phyloP scores from a whole-genome alignment of 768 basidiomycete species.

The Dentipellis fragilis region DNA sequence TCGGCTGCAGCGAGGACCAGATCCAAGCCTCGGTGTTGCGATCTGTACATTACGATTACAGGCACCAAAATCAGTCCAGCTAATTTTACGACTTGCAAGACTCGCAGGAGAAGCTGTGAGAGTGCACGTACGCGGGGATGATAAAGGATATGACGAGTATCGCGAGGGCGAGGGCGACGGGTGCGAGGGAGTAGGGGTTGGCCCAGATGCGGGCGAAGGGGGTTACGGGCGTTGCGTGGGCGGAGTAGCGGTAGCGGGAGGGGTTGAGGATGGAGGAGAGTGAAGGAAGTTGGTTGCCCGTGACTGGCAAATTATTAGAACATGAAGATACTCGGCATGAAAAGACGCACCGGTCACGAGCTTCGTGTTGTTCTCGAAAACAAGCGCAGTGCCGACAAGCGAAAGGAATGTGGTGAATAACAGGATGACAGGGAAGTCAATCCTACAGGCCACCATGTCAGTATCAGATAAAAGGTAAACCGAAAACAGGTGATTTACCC shows the following conservation, averaged over 20 bases:
- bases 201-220: slow-evolving; percentile 25
- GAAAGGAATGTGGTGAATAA: slow-evolving; percentile 46
- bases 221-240: slow-evolving; percentile 11
- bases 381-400: slow-evolving; percentile 42
- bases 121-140: slow-evolving; percentile 43
- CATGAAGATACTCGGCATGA: not conserved
- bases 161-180: slow-evolving; percentile 44
- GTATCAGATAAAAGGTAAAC: slow-evolving; percentile 4
- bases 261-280: slow-evolving; percentile 38
- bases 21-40: slow-evolving; percentile 67
- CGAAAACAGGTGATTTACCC: slow-evolving; percentile 31
- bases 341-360: slow-evolving; percentile 49
- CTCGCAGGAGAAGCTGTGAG: not conserved
- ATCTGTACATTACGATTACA: too few relatives aligned
- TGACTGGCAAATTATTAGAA: slow-evolving; percentile 27
- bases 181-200: slow-evolving; percentile 69
- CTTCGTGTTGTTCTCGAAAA: slow-evolving; percentile 55
- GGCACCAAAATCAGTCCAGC: not conserved
- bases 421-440: slow-evolving; percentile 58
- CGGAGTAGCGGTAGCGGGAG: slow-evolving; percentile 26
- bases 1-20: slow-evolving; percentile 74
- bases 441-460: slow-evolving; percentile 25
- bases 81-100: not conserved
- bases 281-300: slow-evolving; percentile 54
- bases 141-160: slow-evolving; percentile 45